A percentile compares a stretch with the other conserved stretches of the same genome.
Conservation (phyloP, 148 eudicot species). For the Silene conica region DNA sequence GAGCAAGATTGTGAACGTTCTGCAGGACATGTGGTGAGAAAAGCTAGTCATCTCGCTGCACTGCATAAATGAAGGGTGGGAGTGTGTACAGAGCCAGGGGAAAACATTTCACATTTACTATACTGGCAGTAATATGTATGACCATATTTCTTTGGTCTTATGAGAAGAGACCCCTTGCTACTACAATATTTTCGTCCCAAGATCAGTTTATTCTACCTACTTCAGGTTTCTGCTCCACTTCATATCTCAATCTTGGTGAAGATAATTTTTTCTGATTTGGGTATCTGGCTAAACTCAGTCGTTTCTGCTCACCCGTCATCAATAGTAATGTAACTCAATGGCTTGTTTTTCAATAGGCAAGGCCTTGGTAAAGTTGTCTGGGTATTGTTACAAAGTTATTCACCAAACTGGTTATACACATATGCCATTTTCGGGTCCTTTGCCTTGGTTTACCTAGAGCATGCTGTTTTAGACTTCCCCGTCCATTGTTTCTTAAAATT, state of each 20-base stretch:
- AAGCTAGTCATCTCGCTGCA: conserved; percentile 20
- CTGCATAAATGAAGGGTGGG: conserved; percentile 60
- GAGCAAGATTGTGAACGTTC: conserved; percentile 4
- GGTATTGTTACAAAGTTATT: too few species aligned
- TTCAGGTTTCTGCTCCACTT: conserved; percentile 39
- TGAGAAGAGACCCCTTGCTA: conserved; percentile 50
- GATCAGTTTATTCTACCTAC: conserved; percentile 44
- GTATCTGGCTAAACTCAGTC: not conserved
- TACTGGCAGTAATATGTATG: conserved; percentile 47
- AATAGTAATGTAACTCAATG: too few species aligned
- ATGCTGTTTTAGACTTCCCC: not conserved
- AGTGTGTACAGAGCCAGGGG: conserved; percentile 45
- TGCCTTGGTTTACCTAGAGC: not conserved
- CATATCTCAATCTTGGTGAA: conserved; percentile 7
- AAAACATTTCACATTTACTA: conserved; percentile 45
- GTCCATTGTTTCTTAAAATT: conserved; percentile 15
- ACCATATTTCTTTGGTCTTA: conserved; percentile 66
- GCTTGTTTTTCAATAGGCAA: too few species aligned
- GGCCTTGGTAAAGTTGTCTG: too few species aligned
- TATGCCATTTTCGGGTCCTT: not conserved
- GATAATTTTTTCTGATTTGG: not conserved
- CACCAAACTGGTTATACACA: not conserved
- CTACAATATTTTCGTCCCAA: conserved; percentile 32
- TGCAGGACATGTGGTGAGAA: conserved; percentile 28
- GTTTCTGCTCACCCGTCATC: too few species aligned